Base-by-base conservation (phyloP, 2,329 filamentous ascomycete genomes). In the Dothidotthia symphoricarpi region DNA sequence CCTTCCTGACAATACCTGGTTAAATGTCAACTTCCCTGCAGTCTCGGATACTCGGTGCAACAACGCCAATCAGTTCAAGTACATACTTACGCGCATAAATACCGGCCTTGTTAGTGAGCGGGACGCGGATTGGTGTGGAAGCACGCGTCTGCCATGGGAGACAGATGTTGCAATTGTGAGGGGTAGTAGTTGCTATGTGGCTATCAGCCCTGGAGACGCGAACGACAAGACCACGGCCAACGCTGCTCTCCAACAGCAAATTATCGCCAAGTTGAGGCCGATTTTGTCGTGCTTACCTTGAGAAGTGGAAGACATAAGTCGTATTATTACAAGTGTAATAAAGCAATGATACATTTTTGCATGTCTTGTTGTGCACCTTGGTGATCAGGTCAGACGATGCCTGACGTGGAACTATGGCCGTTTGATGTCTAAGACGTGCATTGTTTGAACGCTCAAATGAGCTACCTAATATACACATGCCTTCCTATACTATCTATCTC, bases 21-120 rank as follows among this genome's bases (percentile, higher is more conserved):
- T 87, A 22, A 87, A 86, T 49, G 81, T 87, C 51, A 87, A 87
- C 66, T 85, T 84, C 53, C 79, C 80, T 4, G 63, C 71, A 40
- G 75, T 78, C 1, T 65, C 57, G 2, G 63, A 67, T 5, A 70
- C 59, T 0, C 59, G 63, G 34, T 86, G 83, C 66, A 71, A 67
- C 10, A 66, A 69, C 15, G 61, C 74, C 0, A 66, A 67, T 19
- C 67, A 81, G 36, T 84, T 85, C 71, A 73, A 75, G 51, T 88
- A 78, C 62, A 76, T 86, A 4, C 66, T 86, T 22, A 81, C 72
- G 31, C 73, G 83, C 13, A 79, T 87, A 55, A 66, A 81, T 40
- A 73, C 74, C 4, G 59, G 57, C 9, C 28, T 54, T 4, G 31
- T 17, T 59, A 69, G 16, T 45, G 65, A 15, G 24, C 69, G 34